A percentile compares a stretch with the other conserved stretches of the same genome.
These are phyloP conservation scores for Kurtzmaniella quercitrusa DNA, from an alignment of 1,139 yeast species.

Conservation along the genomic window DNA sequence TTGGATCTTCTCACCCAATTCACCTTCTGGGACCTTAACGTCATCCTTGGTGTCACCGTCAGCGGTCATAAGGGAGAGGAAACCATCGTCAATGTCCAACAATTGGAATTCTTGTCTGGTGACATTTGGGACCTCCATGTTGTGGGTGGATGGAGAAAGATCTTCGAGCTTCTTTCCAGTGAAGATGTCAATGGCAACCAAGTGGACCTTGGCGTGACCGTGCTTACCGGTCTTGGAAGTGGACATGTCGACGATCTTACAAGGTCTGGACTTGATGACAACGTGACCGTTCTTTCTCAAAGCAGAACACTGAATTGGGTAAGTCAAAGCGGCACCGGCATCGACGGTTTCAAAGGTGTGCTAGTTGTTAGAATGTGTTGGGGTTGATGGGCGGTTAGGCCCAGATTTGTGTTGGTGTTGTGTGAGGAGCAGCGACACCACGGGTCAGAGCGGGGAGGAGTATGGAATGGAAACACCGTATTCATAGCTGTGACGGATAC, in stretches of 20 bases:
- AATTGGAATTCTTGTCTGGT: conserved; percentile 93
- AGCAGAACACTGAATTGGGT: conserved; percentile 99
- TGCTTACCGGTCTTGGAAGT: conserved; percentile 99
- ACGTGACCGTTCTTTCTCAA: conserved; percentile 99
- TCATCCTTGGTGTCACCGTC: conserved; percentile 99
- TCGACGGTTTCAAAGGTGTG: conserved; percentile 97
- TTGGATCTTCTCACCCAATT: conserved; percentile 89
- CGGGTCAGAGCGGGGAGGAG: too few species aligned
- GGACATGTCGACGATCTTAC: conserved; percentile 99
- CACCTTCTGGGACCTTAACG: conserved; percentile 97
- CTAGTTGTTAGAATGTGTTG: conserved; percentile 24
- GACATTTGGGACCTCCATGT: conserved; percentile 99
- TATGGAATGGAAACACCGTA: too few species aligned
- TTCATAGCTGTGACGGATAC: too few species aligned
- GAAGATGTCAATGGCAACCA: conserved; percentile 98
- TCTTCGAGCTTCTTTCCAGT: conserved; percentile 99
- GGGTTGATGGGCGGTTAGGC: too few species aligned
- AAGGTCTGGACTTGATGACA: conserved; percentile 98
- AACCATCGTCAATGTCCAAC: conserved; percentile 97
- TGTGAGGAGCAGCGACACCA: too few species aligned
- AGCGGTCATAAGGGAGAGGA: conserved; percentile 91
- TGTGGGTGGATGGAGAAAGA: conserved; percentile 99
- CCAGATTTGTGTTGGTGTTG: too few species aligned
- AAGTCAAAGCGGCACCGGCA: conserved; percentile 98
- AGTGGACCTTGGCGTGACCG: conserved; percentile 99